Base-by-base conservation (phyloP, 306 rosid genomes). In the Acmispon strigosus region DNA sequence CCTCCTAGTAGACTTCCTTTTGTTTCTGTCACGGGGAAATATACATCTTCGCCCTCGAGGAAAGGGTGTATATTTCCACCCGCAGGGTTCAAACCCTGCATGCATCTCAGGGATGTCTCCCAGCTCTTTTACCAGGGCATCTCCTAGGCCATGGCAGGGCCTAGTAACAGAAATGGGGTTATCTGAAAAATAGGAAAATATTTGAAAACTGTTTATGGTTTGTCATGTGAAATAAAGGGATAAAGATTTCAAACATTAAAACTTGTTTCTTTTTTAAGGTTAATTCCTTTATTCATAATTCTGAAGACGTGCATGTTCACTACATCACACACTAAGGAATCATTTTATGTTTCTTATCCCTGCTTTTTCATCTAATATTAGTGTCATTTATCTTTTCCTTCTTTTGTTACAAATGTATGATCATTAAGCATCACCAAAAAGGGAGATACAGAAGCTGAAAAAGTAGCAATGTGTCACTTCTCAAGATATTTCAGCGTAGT, bases 321-420 rank as follows among this genome's bases (percentile, higher is more conserved):
- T 29, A 45, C 44, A 27, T 15, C 15, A 15, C 10, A 50, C 44
- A n/a, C 17, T 11, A 0, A 59, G 47, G 53, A 71, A 42, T 61
- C 48, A 77, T 63, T 66, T 58, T 7, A 48, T 65, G 7, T 51
- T 15, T 74, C 39, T 70, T 18, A 49, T 27, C 50, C 77, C 42
- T 20, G 20, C 18, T 59, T 15, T 77, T 22, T 65, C 76, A 63
- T 50, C 53, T 20, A 49, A 59, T 58, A 34, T 32, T 24, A 55
- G 22, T 48, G 14, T 6, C 39, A 37, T 17, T 37, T 42, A 62
- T 19, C 55, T 76, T 70, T 36, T 34, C 6, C 10, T 44, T 60
- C 17, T 36, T 65, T 65, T 18, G 29, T 55, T 48, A 19, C 13
- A 62, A 64, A 47, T 68, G 56, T 47, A 60, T 51, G 58, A 27